Evolutionary conservation across 441 rosid genomes (phyloP).

Genomic region (Eruca vesicaria): DNA sequence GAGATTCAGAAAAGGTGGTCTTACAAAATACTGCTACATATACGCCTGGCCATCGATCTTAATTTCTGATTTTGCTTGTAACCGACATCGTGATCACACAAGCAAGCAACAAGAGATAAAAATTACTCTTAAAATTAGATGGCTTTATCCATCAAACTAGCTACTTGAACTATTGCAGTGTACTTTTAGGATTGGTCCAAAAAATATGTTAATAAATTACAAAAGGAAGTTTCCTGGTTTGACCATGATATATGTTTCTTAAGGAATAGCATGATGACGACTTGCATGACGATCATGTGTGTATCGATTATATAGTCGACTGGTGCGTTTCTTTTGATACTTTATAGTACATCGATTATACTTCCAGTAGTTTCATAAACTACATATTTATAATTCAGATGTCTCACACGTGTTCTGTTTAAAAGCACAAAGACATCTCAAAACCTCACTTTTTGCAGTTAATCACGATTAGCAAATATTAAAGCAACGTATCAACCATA

Average conservation of each 20-base stretch:
- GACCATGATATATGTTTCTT: background rate
- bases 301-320: background rate
- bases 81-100: background rate
- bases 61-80: background rate
- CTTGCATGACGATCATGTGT: slow-evolving; percentile 23
- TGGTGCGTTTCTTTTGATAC: background rate
- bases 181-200: background rate
- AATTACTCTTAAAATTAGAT: background rate
- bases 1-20: too few relatives aligned
- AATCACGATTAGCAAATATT: slow-evolving; percentile 24
- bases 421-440: slow-evolving; percentile 29
- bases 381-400: slow-evolving; percentile 22
- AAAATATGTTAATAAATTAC: background rate
- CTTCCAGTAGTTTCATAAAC: slow-evolving; percentile 9
- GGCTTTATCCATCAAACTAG: background rate
- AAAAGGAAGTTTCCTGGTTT: background rate
- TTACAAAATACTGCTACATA: background rate
- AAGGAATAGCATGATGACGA: slow-evolving; percentile 15
- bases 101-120: background rate
- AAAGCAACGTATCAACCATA: slow-evolving; percentile 32
- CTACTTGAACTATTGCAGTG: background rate
- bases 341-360: slow-evolving; percentile 14
- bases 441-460: slow-evolving; percentile 16
- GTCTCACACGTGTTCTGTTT: slow-evolving; percentile 33
- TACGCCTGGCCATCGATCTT: background rate